Evolutionary conservation across 257 asterid species (phyloP).

Genomic region (Paulownia fortunei): DNA sequence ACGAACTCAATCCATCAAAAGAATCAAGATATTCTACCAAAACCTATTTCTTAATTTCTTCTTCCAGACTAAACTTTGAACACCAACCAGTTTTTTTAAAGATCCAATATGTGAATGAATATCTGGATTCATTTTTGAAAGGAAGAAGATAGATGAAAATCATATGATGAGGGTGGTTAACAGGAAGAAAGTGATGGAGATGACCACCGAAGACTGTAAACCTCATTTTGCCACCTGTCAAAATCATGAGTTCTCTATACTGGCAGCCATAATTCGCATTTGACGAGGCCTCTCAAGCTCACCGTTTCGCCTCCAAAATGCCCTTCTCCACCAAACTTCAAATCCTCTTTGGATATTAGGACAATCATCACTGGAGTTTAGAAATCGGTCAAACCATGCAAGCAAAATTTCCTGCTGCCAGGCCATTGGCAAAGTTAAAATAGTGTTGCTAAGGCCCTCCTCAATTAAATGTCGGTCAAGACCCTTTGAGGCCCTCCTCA

Average conservation of each 20-base stretch:
- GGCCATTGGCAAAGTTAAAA: slow-evolving; percentile 81
- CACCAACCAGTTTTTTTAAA: neutral
- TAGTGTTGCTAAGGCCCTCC: slow-evolving; percentile 91
- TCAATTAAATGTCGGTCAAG: slow-evolving; percentile 88
- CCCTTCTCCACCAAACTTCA: slow-evolving; percentile 98
- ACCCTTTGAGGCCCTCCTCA: slow-evolving; percentile 86
- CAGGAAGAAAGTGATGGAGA: neutral
- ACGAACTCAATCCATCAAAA: neutral
- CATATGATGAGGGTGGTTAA: neutral
- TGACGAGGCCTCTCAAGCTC: slow-evolving; percentile 61
- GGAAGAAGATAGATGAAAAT: slow-evolving; percentile 13
- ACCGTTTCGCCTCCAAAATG: slow-evolving; percentile 71
- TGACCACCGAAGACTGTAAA: neutral
- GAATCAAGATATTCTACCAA: slow-evolving; percentile 5
- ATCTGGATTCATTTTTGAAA: slow-evolving; percentile 8
- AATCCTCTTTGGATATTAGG: slow-evolving; percentile 94
- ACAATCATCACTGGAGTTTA: slow-evolving; percentile 82
- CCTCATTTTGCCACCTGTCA: neutral
- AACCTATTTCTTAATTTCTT: slow-evolving; percentile 8
- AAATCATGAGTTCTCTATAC: slow-evolving; percentile 55
- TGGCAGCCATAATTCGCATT: slow-evolving; percentile 60
- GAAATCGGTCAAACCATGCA: slow-evolving; percentile 85
- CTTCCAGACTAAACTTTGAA: slow-evolving; percentile 1
- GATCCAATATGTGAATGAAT: neutral
- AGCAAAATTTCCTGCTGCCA: slow-evolving; percentile 82